Evolutionary conservation across 345 rosid genomes (phyloP), one percentile per base, ranked within the genome.

Genomic region (Aquilaria yunnanensis): DNA sequence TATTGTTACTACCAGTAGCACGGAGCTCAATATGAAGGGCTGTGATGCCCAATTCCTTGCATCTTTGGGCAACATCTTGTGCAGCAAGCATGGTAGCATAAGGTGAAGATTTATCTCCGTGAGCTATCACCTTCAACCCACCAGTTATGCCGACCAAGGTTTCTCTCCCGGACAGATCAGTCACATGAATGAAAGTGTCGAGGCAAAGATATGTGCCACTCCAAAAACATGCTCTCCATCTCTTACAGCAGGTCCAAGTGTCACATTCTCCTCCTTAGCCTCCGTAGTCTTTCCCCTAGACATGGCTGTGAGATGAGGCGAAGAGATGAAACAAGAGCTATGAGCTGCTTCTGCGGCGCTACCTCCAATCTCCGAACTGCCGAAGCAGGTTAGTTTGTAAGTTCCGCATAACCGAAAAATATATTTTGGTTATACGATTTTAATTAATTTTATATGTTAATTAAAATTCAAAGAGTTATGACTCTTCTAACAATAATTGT

Each of bases 1-100:
- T 86, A 73, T 89, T 84, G 77, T 89, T 89, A n/a, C 93, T 93
- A 6, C 93, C 96, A 7, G 90, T 84, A 48, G 89, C 93, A 56
- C 91, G 87, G 9, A 89, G 90, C 82, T 86, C 86, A 63, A 89
- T 85, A 60, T 86, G 91, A 47, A 86, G 87, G 33, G 96, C 89
- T 54, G 87, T 84, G 14, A 89, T 56, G 11, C 96, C 96, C 33
- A 84, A 92, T 61, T 89, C 93, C 56, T 80, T 80, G 85, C 81
- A 80, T 77, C 79, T 67, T 58, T 60, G 64, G 7, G 85, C n/a
- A 70, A 80, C 85, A 67, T 80, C 85, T 41, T 80, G 85, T 11
- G 85, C 81, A 13, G 85, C 85, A 80, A 80, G 85, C 81, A 77
- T 77, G 41, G 85, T 81, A 56, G 85, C 84, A 45, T 77, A 80